Evolutionary conservation across 2,329 filamentous ascomycete genomes (phyloP), one percentile per base, ranked within the genome.

Genomic region (Byssochlamys sp.): DNA sequence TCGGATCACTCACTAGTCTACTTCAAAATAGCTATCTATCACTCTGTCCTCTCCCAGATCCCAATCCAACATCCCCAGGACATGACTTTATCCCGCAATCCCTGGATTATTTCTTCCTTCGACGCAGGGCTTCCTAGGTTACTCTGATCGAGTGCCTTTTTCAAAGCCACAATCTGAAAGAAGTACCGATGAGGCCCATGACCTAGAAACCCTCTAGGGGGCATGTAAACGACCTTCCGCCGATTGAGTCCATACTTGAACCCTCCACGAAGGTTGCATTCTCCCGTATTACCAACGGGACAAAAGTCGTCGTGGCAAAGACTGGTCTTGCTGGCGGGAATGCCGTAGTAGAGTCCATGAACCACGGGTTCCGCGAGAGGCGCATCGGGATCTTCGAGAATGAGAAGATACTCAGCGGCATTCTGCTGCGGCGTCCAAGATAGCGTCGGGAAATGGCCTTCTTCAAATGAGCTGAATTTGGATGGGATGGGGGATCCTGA

Each of bases 131-230:
- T 63, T 24, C 68, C 72, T 48, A 80, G 61, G 33, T 74, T 64
- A 2, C 60, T 64, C 19, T 66, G 62, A 56, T 78, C 72, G 28
- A 83, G 62, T 6, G 72, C 67, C 56, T 77, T 71, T 7, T 68
- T 77, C 55, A 83, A 65, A 2, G 77, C 79, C 54, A 82, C 64
- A 14, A 82, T 65, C 60, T 79, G 71, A 58, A 73, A 82, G 66
- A 80, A 79, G 56, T 81, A 83, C 57, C 80, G 70, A 66, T 83
- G 79, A 25, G 73, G 71, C 0, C 80, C 80, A 61, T 82, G 77
- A 27, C 80, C 80, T 55, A 79, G 63, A 33, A 80, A 66, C 19
- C 80, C 78, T 11, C 72, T 66, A 1, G 80, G 79, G 0, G 75
- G 70, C 3, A 76, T 70, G 59, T 81, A 82, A 0, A 80, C 63